Conservation (phyloP, 192 early-diverging fungal genomes). For the Dissophora globulifera region DNA sequence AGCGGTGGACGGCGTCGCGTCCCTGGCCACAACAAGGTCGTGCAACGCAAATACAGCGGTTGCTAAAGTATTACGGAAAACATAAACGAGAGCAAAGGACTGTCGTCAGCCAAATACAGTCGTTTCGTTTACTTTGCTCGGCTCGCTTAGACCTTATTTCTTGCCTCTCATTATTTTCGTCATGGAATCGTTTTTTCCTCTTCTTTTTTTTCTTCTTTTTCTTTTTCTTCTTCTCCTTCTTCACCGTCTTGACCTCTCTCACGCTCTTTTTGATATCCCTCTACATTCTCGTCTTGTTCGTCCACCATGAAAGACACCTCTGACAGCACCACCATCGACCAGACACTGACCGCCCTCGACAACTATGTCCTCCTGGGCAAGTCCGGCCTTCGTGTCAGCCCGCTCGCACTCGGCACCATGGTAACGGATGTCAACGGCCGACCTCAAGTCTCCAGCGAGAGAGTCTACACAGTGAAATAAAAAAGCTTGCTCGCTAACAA, state of each 20-base stretch:
- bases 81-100: too few relatives aligned
- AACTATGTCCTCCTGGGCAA: conserved; percentile 51
- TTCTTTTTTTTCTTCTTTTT: neutral
- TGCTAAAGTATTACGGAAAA: too few relatives aligned
- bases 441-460: neutral
- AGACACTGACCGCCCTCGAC: conserved; percentile 43
- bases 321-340: conserved; percentile 19
- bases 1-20: too few relatives aligned
- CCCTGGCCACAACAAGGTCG: too few relatives aligned
- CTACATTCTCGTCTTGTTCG: neutral
- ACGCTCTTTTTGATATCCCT: neutral
- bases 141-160: conserved; percentile 21
- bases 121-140: too few relatives aligned
- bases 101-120: too few relatives aligned
- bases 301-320: conserved; percentile 32
- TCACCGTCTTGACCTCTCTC: neutral
- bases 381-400: conserved; percentile 54
- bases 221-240: conserved; percentile 2
- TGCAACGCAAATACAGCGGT: too few relatives aligned
- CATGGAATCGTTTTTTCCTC: neutral
- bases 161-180: neutral
- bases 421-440: neutral
- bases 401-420: conserved; percentile 53
- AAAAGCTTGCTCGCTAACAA: neutral
- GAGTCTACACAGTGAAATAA: neutral